Percentiles rank a stretch among this genome's conserved stretches.
Evolutionary conservation across 2,329 filamentous ascomycete species (phyloP).

Genomic region (Rhexocercosporidium sp.): DNA sequence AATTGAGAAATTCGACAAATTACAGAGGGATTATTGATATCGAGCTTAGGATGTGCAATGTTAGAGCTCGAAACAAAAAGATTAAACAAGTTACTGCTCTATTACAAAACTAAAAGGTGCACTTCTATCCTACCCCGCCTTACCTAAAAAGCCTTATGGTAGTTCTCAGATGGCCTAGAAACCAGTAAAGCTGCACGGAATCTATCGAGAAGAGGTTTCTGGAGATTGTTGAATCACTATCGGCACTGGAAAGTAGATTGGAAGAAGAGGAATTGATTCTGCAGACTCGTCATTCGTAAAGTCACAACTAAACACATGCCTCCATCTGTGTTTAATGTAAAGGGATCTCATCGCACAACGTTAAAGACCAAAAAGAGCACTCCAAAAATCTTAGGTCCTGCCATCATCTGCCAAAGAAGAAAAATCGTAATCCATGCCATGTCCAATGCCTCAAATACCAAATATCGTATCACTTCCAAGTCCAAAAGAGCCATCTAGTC

Average conservation of each 20-base stretch:
- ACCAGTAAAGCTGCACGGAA: too few species aligned
- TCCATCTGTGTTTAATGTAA: neutral
- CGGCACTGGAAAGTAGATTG: neutral
- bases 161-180: too few species aligned
- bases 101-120: too few species aligned
- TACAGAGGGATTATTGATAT: too few species aligned
- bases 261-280: neutral
- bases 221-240: too few species aligned
- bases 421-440: neutral
- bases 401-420: neutral
- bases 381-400: neutral
- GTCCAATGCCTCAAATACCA: neutral
- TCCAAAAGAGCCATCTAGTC: conserved; percentile 25
- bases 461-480: neutral
- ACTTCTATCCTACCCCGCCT: too few species aligned
- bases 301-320: neutral
- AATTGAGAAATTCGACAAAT: too few species aligned
- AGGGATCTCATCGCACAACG: neutral
- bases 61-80: too few species aligned
- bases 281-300: conserved; percentile 5
- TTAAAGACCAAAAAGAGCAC: conserved; percentile 1
- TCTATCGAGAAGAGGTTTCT: too few species aligned
- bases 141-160: too few species aligned
- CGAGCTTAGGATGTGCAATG: too few species aligned
- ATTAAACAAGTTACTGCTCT: too few species aligned